Conservation (phyloP, 441 rosid genomes). For the Adansonia madagascariensis region DNA sequence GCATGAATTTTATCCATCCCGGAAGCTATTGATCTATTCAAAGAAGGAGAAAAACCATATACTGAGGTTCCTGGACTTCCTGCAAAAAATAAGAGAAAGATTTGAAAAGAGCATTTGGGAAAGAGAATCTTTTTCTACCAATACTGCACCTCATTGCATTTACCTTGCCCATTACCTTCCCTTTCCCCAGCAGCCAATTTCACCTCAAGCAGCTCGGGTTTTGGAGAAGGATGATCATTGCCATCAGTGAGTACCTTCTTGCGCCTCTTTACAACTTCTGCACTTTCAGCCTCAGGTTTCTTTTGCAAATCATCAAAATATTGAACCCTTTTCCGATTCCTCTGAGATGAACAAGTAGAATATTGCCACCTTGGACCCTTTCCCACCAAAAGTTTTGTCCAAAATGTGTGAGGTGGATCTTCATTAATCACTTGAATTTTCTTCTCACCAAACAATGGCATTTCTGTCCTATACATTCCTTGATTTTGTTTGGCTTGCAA, state of each 20-base stretch:
- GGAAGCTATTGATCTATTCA: constrained; percentile 35
- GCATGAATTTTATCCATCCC: constrained; percentile 21
- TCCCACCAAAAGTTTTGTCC: constrained; percentile 68
- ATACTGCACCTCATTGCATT: background rate
- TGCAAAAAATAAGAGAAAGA: constrained; percentile 31
- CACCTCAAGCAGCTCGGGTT: constrained; percentile 33
- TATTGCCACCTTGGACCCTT: constrained; percentile 75
- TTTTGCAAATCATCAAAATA: constrained; percentile 35
- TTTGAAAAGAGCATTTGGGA: background rate
- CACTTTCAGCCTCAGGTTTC: constrained; percentile 37
- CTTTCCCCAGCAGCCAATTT: constrained; percentile 36
- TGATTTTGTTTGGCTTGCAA: constrained; percentile 59
- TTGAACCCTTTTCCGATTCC: constrained; percentile 69
- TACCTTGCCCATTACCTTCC: constrained; percentile 45
- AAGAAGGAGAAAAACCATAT: constrained; percentile 30
- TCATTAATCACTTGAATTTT: constrained; percentile 51
- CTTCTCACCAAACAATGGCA: constrained; percentile 64
- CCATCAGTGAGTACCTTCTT: constrained; percentile 50
- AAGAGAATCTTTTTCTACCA: constrained; percentile 19
- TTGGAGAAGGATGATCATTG: constrained; percentile 33
- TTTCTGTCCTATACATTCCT: constrained; percentile 54
- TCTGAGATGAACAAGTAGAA: constrained; percentile 54
- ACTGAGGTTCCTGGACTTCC: constrained; percentile 38
- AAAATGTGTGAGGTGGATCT: constrained; percentile 62
- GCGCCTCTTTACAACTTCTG: constrained; percentile 56